A percentile compares a stretch with the other conserved stretches of the same genome.
phyloP scores from a whole-genome alignment of 2,329 filamentous ascomycete species.

The Calonectria crousiana region DNA sequence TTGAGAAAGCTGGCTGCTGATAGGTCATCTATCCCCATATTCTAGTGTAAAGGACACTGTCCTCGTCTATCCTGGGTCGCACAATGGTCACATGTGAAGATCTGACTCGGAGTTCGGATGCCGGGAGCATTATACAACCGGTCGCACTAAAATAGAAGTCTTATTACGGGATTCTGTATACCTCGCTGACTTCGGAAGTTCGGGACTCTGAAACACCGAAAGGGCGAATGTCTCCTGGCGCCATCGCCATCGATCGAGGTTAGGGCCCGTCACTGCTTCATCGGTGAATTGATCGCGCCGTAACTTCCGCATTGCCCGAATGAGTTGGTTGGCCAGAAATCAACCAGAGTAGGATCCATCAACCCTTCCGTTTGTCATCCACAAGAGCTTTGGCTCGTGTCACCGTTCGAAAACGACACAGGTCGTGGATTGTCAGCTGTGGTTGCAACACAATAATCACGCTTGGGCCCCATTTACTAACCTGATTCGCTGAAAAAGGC shows the following conservation, averaged over 20 bases:
- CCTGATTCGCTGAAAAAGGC: not conserved
- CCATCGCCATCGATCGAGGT: not conserved
- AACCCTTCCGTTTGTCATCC: too few species aligned
- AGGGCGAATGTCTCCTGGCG: not conserved
- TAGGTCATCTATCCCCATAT: too few species aligned
- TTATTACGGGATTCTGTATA: not conserved
- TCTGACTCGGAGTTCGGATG: not conserved
- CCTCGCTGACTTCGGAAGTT: not conserved
- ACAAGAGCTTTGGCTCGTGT: not conserved
- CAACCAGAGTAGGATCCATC: not conserved
- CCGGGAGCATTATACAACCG: not conserved
- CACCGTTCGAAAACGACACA: not conserved
- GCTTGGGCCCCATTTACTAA: not conserved
- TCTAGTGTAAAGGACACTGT: too few species aligned
- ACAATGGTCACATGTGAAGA: not conserved
- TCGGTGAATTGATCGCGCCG: not conserved
- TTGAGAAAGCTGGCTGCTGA: too few species aligned
- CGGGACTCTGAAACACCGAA: not conserved
- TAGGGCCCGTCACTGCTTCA: not conserved
- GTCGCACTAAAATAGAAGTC: not conserved
- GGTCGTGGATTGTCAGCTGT: not conserved
- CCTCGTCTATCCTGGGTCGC: not conserved
- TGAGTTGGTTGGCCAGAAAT: not conserved
- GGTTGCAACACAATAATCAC: not conserved
- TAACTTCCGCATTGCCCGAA: not conserved